Percentiles rank a stretch among this genome's conserved stretches.
These are phyloP conservation scores for Pelargonium cotyledonis DNA, from an alignment of 441 rosid genomes.

Conservation along the genomic window DNA sequence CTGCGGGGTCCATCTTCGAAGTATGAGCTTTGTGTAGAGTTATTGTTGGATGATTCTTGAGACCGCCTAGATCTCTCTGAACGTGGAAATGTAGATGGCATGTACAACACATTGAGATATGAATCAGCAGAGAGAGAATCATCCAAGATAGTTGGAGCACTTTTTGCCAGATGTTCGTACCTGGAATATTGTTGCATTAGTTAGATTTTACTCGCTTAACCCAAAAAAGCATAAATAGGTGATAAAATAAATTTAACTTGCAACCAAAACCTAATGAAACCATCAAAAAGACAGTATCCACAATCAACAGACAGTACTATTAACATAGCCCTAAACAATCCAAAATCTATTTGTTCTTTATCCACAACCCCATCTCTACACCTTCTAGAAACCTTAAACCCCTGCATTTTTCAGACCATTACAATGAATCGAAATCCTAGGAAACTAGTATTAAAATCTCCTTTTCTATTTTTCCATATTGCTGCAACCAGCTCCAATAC, in stretches of 20 bases:
- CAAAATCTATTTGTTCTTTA: too few species aligned
- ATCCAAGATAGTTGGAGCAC: constrained; percentile 97
- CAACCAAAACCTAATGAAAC: background rate
- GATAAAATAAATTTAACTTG: too few species aligned
- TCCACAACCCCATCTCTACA: too few species aligned
- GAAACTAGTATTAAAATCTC: too few species aligned
- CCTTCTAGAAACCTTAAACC: too few species aligned
- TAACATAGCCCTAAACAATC: too few species aligned
- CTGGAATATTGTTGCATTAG: constrained; percentile 33
- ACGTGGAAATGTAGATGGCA: constrained; percentile 98
- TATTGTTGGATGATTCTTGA: constrained; percentile 50
- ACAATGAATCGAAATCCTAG: too few species aligned
- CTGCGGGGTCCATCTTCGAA: constrained; percentile 87
- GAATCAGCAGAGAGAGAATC: constrained; percentile 99
- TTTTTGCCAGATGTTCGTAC: constrained; percentile 97
- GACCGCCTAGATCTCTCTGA: constrained; percentile 82
- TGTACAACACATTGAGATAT: constrained; percentile 85
- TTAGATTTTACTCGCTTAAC: constrained; percentile 6
- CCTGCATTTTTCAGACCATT: too few species aligned
- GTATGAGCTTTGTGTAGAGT: constrained; percentile 42
- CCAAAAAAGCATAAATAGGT: too few species aligned
- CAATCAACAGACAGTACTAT: too few species aligned
- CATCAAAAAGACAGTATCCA: background rate
- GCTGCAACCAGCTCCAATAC: too few species aligned
- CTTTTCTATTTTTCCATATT: too few species aligned